These are phyloP conservation scores for Orbilia javanica DNA, from an alignment of 2,329 filamentous ascomycete genomes.

Conservation along the genomic window DNA sequence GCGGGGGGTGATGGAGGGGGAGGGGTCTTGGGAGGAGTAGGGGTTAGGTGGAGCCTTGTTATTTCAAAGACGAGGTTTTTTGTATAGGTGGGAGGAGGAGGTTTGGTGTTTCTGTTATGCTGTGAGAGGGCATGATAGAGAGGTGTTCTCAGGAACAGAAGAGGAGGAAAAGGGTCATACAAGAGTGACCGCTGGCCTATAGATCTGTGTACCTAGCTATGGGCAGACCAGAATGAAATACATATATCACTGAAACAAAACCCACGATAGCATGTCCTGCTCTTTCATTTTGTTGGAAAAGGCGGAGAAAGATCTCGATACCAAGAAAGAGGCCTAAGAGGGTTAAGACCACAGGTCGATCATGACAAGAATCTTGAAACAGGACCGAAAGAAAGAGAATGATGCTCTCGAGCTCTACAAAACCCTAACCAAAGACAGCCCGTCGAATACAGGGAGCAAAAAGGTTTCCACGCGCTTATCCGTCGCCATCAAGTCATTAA, in stretches of 20 bases:
- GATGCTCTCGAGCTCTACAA: conserved; percentile 19
- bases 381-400: neutral
- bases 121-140: conserved; percentile 9
- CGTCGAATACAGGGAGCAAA: conserved; percentile 66
- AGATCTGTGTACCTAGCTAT: conserved; percentile 7
- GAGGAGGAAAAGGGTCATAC: neutral
- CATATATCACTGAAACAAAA: neutral
- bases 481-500: conserved; percentile 64
- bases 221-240: neutral
- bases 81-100: neutral
- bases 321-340: too few species aligned
- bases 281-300: neutral
- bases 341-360: neutral
- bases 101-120: neutral
- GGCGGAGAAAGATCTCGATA: neutral
- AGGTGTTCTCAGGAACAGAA: neutral
- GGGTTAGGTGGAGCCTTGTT: neutral
- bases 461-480: conserved; percentile 64
- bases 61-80: neutral
- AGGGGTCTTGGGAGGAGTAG: neutral
- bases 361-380: neutral
- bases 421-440: conserved; percentile 63
- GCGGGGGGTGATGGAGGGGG: neutral
- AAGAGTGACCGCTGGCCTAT: neutral
- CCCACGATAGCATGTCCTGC: neutral